Percentiles rank a stretch among this genome's conserved stretches.
Conservation (phyloP, 768 basidiomycete genomes). For the Postia placenta region DNA sequence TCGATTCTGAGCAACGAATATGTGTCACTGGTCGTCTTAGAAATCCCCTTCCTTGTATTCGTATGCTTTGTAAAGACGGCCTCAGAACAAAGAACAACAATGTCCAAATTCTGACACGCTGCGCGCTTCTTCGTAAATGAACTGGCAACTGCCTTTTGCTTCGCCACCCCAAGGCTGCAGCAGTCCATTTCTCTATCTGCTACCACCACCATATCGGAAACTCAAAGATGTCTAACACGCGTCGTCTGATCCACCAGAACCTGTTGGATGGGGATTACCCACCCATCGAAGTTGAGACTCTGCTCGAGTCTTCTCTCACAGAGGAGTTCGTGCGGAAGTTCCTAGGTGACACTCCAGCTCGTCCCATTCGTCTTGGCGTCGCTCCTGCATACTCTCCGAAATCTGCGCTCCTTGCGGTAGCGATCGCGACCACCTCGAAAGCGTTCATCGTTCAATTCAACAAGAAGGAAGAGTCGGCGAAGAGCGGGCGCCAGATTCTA, state of each 20-base stretch:
- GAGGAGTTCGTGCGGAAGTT: conserved; percentile 12
- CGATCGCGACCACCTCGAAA: conserved; percentile 32
- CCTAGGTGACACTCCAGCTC: conserved; percentile 9
- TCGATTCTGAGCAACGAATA: conserved; percentile 1
- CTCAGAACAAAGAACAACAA: not conserved
- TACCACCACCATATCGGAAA: not conserved
- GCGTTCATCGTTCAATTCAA: conserved; percentile 20
- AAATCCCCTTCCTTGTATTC: not conserved
- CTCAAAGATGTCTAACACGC: conserved; percentile 4
- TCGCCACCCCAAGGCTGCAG: not conserved
- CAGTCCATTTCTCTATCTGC: too few species aligned
- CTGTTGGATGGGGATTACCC: conserved; percentile 21
- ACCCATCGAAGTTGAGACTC: conserved; percentile 13
- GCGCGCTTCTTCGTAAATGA: not conserved
- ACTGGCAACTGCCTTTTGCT: not conserved
- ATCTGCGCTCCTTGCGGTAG: conserved; percentile 40
- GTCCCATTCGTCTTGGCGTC: conserved; percentile 35
- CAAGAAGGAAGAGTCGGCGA: conserved; percentile 14
- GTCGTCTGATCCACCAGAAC: conserved; percentile 15
- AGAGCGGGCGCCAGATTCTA: conserved; percentile 21
- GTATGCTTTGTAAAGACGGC: not conserved
- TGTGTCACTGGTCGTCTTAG: not conserved
- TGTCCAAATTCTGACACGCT: not conserved
- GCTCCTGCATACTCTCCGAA: conserved; percentile 41
- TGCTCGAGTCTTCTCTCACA: conserved; percentile 18